These are phyloP conservation scores for Mrakia frigida DNA, from an alignment of 768 basidiomycete species.

Conservation along the genomic window DNA sequence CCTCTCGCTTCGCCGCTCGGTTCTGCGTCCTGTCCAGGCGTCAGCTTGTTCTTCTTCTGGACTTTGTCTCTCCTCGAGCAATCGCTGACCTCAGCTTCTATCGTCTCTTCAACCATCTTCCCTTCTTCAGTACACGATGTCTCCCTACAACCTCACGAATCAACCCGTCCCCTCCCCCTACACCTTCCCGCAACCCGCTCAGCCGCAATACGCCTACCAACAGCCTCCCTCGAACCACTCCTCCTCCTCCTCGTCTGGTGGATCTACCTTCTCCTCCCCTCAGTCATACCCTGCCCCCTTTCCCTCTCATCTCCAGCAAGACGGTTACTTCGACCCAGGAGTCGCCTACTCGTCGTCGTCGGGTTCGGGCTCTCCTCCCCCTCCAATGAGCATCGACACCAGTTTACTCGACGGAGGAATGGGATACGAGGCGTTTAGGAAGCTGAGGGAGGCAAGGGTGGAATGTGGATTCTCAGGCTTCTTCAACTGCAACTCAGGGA, in stretches of 20 bases:
- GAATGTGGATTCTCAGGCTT: neutral
- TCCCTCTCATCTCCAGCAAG: neutral
- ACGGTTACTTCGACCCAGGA: neutral
- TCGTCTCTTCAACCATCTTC: neutral
- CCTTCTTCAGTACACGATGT: neutral
- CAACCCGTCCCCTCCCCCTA: neutral
- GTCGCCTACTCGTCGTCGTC: neutral
- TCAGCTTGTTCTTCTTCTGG: neutral
- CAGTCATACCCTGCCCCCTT: neutral
- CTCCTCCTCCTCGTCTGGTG: neutral
- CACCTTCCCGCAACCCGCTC: neutral
- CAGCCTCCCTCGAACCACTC: neutral
- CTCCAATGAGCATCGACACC: constrained; percentile 4
- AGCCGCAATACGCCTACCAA: neutral
- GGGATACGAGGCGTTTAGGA: neutral
- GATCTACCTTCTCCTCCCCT: neutral
- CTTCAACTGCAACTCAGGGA: neutral
- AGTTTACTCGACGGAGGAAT: neutral
- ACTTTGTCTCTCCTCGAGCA: neutral
- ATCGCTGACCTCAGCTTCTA: neutral
- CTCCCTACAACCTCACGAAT: neutral
- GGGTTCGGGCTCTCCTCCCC: neutral
- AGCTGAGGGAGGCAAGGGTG: neutral
- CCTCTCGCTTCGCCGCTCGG: too few relatives aligned
- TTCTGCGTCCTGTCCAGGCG: neutral